phyloP scores from a whole-genome alignment of 2,329 filamentous ascomycete species.

The Sclerotinia sclerotiorum region DNA sequence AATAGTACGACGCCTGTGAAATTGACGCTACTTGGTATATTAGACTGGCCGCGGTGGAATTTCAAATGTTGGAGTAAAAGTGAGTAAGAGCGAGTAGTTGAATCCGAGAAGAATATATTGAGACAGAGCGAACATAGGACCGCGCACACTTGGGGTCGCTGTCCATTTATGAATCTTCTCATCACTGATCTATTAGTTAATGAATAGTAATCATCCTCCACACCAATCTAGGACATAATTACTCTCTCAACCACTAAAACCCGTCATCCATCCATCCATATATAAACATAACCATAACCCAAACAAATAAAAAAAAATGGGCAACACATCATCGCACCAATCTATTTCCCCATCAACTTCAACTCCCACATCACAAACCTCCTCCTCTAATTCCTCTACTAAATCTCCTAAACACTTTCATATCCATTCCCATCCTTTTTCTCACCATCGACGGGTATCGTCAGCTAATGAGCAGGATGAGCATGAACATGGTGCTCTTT shows the following conservation, averaged over 20 bases:
- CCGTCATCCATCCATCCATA: too few species aligned
- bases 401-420: background rate
- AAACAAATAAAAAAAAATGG: conserved; percentile 5
- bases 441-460: background rate
- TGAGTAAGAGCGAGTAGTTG: too few species aligned
- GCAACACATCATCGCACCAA: conserved; percentile 13
- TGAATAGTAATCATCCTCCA: too few species aligned
- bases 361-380: background rate
- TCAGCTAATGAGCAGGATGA: conserved; percentile 1
- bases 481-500: background rate
- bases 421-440: background rate
- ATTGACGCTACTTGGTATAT: background rate
- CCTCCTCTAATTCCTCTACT: background rate
- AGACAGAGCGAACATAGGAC: too few species aligned
- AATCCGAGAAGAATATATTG: too few species aligned
- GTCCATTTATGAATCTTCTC: background rate
- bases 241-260: background rate
- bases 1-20: background rate
- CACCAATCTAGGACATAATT: background rate
- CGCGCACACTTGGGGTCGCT: background rate
- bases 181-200: background rate
- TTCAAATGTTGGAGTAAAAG: background rate
- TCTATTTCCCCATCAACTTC: background rate
- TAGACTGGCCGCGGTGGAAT: background rate
- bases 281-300: too few species aligned